These are phyloP conservation scores for Xylaria nigripes DNA, from an alignment of 495 filamentous ascomycete species.

Conservation along the genomic window DNA sequence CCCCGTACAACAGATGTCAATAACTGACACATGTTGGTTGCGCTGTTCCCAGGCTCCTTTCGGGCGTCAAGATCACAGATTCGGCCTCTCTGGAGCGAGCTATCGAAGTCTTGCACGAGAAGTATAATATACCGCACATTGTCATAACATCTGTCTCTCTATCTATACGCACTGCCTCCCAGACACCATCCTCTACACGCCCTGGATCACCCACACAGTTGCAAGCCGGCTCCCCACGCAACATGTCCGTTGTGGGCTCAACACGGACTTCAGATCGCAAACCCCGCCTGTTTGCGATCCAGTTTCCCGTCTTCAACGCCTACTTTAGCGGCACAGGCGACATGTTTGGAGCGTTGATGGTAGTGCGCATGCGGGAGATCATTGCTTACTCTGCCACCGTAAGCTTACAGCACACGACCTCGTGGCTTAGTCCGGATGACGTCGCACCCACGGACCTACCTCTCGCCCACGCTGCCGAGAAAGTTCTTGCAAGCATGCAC, in stretches of 20 bases:
- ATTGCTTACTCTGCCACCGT: constrained; percentile 28
- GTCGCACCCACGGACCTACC: constrained; percentile 64
- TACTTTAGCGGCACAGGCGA: constrained; percentile 96
- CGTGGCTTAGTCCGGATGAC: constrained; percentile 63
- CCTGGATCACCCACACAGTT: constrained; percentile 27
- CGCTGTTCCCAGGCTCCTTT: constrained; percentile 53
- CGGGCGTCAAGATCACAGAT: constrained; percentile 71
- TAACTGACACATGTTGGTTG: not conserved
- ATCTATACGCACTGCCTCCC: constrained; percentile 21
- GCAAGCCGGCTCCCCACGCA: constrained; percentile 24
- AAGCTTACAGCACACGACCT: constrained; percentile 37
- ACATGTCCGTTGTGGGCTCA: constrained; percentile 71
- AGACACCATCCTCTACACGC: constrained; percentile 20
- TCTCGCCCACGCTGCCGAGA: constrained; percentile 71
- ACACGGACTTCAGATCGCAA: constrained; percentile 53
- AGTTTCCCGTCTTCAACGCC: constrained; percentile 77
- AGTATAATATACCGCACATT: constrained; percentile 75
- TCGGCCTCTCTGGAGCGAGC: constrained; percentile 61
- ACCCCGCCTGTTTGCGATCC: constrained; percentile 72
- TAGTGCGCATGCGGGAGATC: constrained; percentile 84
- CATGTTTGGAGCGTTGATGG: constrained; percentile 91
- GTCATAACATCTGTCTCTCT: constrained; percentile 78
- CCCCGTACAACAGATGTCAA: not conserved
- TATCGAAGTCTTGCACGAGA: constrained; percentile 66
- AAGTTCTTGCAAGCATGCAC: constrained; percentile 91